Evolutionary conservation across 441 rosid genomes (phyloP).

Genomic region (Bocquillonia castaneifolia): DNA sequence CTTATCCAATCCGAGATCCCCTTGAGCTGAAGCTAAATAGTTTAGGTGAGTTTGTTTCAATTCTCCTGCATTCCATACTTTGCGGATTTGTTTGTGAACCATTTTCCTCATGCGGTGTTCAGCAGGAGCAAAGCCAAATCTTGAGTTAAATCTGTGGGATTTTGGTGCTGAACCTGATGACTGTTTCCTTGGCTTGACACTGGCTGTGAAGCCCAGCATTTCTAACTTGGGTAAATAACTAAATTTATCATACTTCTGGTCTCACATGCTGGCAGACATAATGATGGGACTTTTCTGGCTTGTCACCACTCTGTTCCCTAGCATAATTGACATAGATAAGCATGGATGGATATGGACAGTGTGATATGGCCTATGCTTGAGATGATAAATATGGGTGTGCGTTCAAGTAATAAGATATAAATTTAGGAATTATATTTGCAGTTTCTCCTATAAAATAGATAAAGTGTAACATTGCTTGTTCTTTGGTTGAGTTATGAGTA

Average conservation of each 20-base stretch:
- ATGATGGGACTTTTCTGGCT: not conserved
- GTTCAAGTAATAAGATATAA: not conserved
- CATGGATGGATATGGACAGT: not conserved
- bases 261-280: not conserved
- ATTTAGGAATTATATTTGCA: not conserved
- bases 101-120: constrained; percentile 15
- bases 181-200: constrained; percentile 84
- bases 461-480: not conserved
- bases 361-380: no score
- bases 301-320: not conserved
- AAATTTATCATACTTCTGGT: constrained; percentile 2
- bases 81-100: not conserved
- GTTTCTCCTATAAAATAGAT: constrained; percentile 5
- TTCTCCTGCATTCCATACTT: not conserved
- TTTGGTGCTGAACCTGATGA: constrained; percentile 74
- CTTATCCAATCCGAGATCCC: constrained; percentile 65
- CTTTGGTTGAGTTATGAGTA: not conserved
- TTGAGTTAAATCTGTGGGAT: constrained; percentile 92
- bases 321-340: not conserved
- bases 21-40: constrained; percentile 73
- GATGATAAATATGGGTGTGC: no score
- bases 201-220: constrained; percentile 82
- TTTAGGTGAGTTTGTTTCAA: constrained; percentile 43
- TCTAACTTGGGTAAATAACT: constrained; percentile 51
- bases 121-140: constrained; percentile 72